Percentiles rank a stretch among this genome's conserved stretches.
Conservation (phyloP, 768 basidiomycete genomes). For the Hypsizygus marmoreus region DNA sequence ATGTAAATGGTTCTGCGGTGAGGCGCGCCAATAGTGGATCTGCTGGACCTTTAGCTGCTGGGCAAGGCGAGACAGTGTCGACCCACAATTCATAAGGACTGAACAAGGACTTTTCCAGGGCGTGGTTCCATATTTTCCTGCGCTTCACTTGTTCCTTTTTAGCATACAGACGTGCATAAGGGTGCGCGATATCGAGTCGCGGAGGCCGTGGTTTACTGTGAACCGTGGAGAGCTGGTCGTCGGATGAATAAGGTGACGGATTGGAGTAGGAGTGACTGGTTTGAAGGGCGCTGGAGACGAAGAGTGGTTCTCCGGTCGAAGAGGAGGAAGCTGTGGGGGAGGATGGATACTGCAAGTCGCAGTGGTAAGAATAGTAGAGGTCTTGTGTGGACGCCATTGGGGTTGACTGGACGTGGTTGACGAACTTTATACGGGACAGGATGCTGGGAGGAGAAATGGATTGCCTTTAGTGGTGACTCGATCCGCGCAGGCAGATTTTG, state of each 20-base stretch:
- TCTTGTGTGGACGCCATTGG: constrained; percentile 11
- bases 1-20: constrained; percentile 71
- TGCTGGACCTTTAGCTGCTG: constrained; percentile 22
- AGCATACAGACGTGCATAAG: constrained; percentile 69
- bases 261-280: not conserved
- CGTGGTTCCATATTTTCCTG: constrained; percentile 77
- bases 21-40: constrained; percentile 67
- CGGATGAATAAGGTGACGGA: constrained; percentile 4
- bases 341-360: constrained; percentile 10
- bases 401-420: not conserved
- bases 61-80: not conserved
- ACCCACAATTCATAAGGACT: constrained; percentile 65
- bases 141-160: constrained; percentile 66
- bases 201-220: constrained; percentile 5
- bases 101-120: constrained; percentile 73
- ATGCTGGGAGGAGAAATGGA: not conserved
- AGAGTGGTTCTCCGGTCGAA: constrained; percentile 4
- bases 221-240: not conserved
- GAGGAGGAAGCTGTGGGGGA: constrained; percentile 11
- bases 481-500: constrained; percentile 21
- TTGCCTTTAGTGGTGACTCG: constrained; percentile 6
- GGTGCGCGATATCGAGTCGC: constrained; percentile 48
- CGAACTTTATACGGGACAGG: constrained; percentile 2
- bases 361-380: constrained; percentile 6
- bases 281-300: not conserved